Evolutionary conservation across 2,329 filamentous ascomycete species (phyloP), one percentile per base, ranked within the genome.

Genomic region (Trichoderma semiorbis): DNA sequence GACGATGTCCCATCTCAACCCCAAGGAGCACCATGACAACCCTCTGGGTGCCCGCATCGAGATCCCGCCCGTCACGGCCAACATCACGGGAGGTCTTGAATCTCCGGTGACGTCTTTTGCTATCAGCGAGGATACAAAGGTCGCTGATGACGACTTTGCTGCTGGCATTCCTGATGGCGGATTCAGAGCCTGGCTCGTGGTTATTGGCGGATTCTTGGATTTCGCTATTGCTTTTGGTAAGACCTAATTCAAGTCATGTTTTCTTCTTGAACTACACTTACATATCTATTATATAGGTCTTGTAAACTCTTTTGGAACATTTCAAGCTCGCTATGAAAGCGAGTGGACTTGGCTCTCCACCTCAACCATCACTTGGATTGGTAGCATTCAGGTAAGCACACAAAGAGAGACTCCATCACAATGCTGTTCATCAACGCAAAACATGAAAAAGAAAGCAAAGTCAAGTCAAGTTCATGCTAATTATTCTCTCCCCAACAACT

Each of bases 231-330:
- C 75, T 18, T 78, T 80, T 64, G 79, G 79, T 80, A 58, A 16
- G 76, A 24, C 3, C 47, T 3, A 7, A n/a, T 16, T 55, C 53
- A n/a, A 28, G 7, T 43, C 32, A 55, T 61, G 18, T 55, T 21
- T 30, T 10, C 18, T 26, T 11, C 50, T 16, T 34, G 7, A 55
- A 24, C 7, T 66, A 18, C n/a, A 47, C n/a, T 58, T 18, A 39
- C 2, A 6, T 5, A 16, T 58, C n/a, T 7, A 8, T 43, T 11
- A 24, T 2, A 2, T 18, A 79, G 78, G 77, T 8, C 69, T 79
- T 16, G n/a, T 79, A 24, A 80, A 81, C 73, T 78, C 85, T n/a
- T 89, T 88, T 72, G 87, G 87, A 4, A 83, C 86, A 3, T 89
- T 87, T 70, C 86, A 89, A 73, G 83, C 83, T 4, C 85, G 85